Evolutionary conservation across 2,329 filamentous ascomycete genomes (phyloP).

Genomic region (Xylaria arbuscula): DNA sequence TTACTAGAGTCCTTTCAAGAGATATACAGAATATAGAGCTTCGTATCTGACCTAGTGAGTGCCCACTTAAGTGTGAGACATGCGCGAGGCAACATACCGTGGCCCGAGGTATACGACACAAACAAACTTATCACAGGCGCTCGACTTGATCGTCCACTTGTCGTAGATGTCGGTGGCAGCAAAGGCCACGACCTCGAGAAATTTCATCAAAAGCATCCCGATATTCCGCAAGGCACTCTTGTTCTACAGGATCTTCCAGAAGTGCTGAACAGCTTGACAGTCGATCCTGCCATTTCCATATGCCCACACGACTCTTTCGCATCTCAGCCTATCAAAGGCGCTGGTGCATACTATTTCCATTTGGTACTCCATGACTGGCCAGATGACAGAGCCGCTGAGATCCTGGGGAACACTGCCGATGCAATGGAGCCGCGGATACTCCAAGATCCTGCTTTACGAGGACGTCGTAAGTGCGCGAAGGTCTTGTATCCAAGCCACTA

Average conservation of each 20-base stretch:
- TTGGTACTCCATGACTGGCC: conserved; percentile 22
- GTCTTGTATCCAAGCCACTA: neutral
- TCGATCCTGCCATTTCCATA: neutral
- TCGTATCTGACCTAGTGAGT: too few relatives aligned
- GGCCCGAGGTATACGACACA: neutral
- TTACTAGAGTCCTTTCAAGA: too few relatives aligned
- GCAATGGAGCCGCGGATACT: neutral
- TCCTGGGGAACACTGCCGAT: neutral
- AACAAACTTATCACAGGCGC: neutral
- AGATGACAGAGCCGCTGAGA: conserved; percentile 8
- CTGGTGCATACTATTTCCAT: conserved; percentile 8
- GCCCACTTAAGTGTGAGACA: too few relatives aligned
- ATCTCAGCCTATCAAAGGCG: conserved; percentile 16
- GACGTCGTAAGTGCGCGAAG: neutral
- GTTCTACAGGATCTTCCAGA: neutral
- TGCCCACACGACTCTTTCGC: conserved; percentile 28
- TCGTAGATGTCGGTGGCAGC: conserved; percentile 1
- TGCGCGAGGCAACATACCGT: neutral
- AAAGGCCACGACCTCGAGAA: conserved; percentile 13
- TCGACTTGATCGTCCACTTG: neutral
- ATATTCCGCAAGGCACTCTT: neutral
- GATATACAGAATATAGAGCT: too few relatives aligned
- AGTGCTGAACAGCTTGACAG: neutral
- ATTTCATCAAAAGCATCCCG: neutral
- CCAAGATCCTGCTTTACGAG: neutral